These are phyloP conservation scores for Colletotrichum sublineola DNA, from an alignment of 2,329 filamentous ascomycete species.

Conservation along the genomic window DNA sequence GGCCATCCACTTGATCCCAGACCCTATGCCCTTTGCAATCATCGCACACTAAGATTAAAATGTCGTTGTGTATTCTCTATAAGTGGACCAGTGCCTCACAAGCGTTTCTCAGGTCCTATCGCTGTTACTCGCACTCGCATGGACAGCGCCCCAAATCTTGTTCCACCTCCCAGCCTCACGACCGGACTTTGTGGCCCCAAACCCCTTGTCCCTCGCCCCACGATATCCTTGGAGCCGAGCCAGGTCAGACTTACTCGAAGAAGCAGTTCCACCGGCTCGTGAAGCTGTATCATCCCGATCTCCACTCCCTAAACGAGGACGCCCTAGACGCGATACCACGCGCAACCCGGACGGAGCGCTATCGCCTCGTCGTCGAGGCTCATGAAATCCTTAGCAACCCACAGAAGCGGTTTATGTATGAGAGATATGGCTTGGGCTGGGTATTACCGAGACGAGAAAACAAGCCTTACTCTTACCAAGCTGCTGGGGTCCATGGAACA, in stretches of 20 bases:
- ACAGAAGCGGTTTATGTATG: slow-evolving; percentile 33
- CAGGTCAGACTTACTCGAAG: slow-evolving; percentile 40
- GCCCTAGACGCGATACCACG: background rate
- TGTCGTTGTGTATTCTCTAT: background rate
- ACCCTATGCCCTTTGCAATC: background rate
- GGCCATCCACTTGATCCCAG: background rate
- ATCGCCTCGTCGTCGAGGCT: slow-evolving; percentile 42
- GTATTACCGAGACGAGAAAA: background rate
- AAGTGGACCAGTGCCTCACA: slow-evolving; percentile 9
- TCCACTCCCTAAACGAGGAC: slow-evolving; percentile 7
- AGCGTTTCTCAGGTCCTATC: slow-evolving; percentile 4
- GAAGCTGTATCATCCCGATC: slow-evolving; percentile 45
- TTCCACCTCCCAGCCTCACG: background rate
- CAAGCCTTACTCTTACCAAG: background rate
- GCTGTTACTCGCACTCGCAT: slow-evolving; percentile 7
- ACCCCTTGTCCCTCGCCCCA: slow-evolving; percentile 39
- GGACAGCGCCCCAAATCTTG: background rate
- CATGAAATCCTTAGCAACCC: slow-evolving; percentile 41
- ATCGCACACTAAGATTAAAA: background rate
- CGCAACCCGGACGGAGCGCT: slow-evolving; percentile 33
- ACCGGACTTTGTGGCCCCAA: slow-evolving; percentile 34
- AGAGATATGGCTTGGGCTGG: slow-evolving; percentile 36
- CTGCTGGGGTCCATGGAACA: background rate
- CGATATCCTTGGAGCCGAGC: slow-evolving; percentile 35
- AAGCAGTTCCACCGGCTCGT: slow-evolving; percentile 41